A percentile compares a stretch with the other conserved stretches of the same genome.
Evolutionary conservation across 148 eudicot species (phyloP).

Genomic region (Silene latifolia): DNA sequence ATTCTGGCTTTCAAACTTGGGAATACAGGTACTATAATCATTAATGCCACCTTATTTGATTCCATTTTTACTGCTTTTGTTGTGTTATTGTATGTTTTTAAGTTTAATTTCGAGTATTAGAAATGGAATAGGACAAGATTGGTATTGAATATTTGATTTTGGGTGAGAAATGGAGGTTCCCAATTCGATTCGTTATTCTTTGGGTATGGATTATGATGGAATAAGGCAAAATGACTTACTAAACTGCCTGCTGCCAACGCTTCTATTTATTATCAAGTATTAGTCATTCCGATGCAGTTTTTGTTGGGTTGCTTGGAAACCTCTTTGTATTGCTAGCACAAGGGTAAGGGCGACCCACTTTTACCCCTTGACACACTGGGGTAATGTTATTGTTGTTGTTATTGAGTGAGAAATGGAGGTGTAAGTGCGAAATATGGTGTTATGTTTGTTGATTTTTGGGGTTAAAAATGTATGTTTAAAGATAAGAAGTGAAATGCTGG

Average conservation of each 20-base stretch:
- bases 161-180: not conserved
- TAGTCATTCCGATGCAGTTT: too few relatives aligned
- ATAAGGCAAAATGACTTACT: not conserved
- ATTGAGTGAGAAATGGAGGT: too few relatives aligned
- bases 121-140: not conserved
- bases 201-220: not conserved
- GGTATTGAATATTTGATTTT: not conserved
- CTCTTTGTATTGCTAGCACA: too few relatives aligned
- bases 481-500: not conserved
- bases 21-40: slow-evolving; percentile 62
- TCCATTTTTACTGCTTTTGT: not conserved
- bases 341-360: too few relatives aligned
- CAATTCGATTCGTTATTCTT: too few relatives aligned
- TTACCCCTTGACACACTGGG: too few relatives aligned
- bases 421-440: too few relatives aligned
- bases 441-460: too few relatives aligned
- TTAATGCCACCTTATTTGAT: not conserved
- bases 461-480: not conserved
- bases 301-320: too few relatives aligned
- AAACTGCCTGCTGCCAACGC: not conserved
- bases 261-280: too few relatives aligned
- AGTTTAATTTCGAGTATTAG: not conserved
- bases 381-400: too few relatives aligned
- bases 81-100: not conserved
- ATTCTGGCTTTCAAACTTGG: slow-evolving; percentile 97